Evolutionary conservation across 441 rosid genomes (phyloP), one percentile per base, ranked within the genome.

Genomic region (Daphne laureola): DNA sequence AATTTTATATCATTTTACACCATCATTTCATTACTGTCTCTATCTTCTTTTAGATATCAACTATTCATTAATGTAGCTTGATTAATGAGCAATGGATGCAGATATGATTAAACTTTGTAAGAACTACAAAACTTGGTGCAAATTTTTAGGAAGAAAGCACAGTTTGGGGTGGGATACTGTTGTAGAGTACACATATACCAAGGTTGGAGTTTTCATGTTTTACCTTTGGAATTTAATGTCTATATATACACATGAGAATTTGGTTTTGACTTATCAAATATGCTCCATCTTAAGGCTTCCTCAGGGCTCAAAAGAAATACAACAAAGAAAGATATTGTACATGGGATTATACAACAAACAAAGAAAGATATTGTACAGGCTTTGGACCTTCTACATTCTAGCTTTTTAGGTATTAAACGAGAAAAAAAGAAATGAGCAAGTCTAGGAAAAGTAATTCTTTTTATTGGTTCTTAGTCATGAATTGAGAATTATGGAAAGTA

Each of bases 331-430:
- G 73, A 85, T 87, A 65, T 76, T 87, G 6, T 90, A 90, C 59
- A 90, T 90, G 96, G 92, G 95, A 7, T 73, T 90, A 57, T 82
- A n/a, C n/a, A n/a, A n/a, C n/a, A n/a, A n/a, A n/a, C n/a, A n/a
- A n/a, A n/a, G n/a, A n/a, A n/a, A n/a, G n/a, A n/a, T n/a, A n/a
- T n/a, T n/a, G n/a, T n/a, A n/a, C n/a, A n/a, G n/a, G n/a, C n/a
- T n/a, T n/a, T n/a, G n/a, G n/a, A n/a, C n/a, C n/a, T n/a, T n/a
- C n/a, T n/a, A n/a, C n/a, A n/a, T n/a, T n/a, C n/a, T n/a, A n/a
- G n/a, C n/a, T n/a, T n/a, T n/a, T n/a, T n/a, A n/a, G n/a, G n/a
- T n/a, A n/a, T n/a, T n/a, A n/a, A n/a, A n/a, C n/a, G n/a, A n/a
- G n/a, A n/a, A n/a, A n/a, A n/a, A n/a, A n/a, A n/a, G n/a, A n/a